These are phyloP conservation scores for Nannizzia gypsea DNA, from an alignment of 2,329 filamentous ascomycete genomes.

Conservation along the genomic window DNA sequence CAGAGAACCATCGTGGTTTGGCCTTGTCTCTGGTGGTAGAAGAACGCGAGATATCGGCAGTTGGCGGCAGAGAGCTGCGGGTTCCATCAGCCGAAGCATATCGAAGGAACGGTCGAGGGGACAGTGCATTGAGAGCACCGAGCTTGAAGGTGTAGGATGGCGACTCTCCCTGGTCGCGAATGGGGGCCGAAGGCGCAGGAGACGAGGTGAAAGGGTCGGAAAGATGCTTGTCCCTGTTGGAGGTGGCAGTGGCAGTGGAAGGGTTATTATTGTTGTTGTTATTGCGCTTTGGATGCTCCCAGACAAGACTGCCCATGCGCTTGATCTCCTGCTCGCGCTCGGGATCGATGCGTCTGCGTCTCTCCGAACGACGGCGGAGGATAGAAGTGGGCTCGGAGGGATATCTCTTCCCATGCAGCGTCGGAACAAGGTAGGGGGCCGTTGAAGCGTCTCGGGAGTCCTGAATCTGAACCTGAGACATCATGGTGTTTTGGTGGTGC, in stretches of 20 bases:
- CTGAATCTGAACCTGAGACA: slow-evolving; percentile 29
- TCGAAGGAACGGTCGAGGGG: slow-evolving; percentile 71
- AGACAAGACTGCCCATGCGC: slow-evolving; percentile 57
- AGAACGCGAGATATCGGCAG: slow-evolving; percentile 36
- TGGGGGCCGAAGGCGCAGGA: slow-evolving; percentile 24
- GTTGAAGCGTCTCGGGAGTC: slow-evolving; percentile 8
- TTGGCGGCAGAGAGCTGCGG: slow-evolving; percentile 40
- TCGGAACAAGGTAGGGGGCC: slow-evolving; percentile 35
- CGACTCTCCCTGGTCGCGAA: slow-evolving; percentile 34
- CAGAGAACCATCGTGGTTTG: slow-evolving; percentile 32
- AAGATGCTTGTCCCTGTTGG: slow-evolving; percentile 36
- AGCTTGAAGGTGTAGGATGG: slow-evolving; percentile 62
- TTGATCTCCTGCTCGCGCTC: slow-evolving; percentile 79
- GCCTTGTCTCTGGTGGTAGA: slow-evolving; percentile 41
- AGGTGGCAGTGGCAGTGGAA: no score
- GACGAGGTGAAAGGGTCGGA: slow-evolving; percentile 61
- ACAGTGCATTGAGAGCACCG: slow-evolving; percentile 66
- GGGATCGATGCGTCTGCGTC: slow-evolving; percentile 61
- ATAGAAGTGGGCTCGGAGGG: slow-evolving; percentile 43
- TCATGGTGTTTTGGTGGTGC: slow-evolving; percentile 18
- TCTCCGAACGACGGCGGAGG: slow-evolving; percentile 60
- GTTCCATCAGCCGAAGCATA: slow-evolving; percentile 50
- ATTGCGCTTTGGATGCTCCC: slow-evolving; percentile 47
- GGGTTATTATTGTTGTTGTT: no score
- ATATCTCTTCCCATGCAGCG: slow-evolving; percentile 46